Conservation (phyloP, 768 basidiomycete species). For the Agrocybe pediades region DNA sequence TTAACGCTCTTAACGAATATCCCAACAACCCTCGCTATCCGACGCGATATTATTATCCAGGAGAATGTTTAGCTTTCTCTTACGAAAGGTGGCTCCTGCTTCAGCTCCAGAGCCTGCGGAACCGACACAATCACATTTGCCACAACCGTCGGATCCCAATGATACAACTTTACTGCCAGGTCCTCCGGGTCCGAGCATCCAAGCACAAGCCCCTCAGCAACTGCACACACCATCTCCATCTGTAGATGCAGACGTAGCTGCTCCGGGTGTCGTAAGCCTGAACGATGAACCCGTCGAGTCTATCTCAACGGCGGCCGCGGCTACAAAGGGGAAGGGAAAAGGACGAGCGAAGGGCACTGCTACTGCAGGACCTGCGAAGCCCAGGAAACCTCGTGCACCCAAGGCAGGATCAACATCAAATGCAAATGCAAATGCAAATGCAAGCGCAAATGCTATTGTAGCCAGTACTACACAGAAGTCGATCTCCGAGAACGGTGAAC, state of each 20-base stretch:
- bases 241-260: not conserved
- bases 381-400: slow-evolving; percentile 3
- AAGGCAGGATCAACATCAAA: not conserved
- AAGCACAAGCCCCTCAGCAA: slow-evolving; percentile 26
- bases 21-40: no score
- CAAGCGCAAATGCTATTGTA: not conserved
- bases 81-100: slow-evolving; percentile 30
- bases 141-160: no score
- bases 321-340: slow-evolving; percentile 1
- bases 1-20: no score
- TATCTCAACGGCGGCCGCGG: not conserved
- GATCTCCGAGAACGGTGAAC: not conserved
- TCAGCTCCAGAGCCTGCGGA: slow-evolving; percentile 7
- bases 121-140: no score
- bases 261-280: not conserved
- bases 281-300: not conserved
- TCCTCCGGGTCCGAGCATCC: not conserved
- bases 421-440: not conserved
- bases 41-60: no score
- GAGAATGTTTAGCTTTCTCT: slow-evolving; percentile 41
- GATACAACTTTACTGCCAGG: not conserved
- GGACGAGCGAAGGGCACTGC: not conserved
- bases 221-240: slow-evolving; percentile 60
- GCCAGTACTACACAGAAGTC: no score
- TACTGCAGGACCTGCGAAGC: not conserved